Conservation (phyloP, 495 filamentous ascomycete species). For the Aspergillus mulundensis region DNA sequence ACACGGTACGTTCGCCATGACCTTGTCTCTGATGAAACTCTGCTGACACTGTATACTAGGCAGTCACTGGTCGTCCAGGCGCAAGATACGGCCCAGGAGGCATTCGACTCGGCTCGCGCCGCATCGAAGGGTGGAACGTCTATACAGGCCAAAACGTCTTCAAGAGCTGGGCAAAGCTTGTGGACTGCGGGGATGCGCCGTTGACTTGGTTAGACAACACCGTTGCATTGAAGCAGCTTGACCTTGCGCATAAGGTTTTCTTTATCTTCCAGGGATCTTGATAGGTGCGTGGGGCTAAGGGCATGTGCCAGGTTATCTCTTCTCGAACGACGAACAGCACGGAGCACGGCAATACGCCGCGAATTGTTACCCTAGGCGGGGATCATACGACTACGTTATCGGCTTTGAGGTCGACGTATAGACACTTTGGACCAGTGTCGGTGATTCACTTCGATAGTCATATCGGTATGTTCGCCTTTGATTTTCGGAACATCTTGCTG, state of each 20-base stretch:
- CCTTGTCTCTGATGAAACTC: background rate
- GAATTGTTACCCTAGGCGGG: slow-evolving; percentile 48
- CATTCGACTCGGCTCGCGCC: slow-evolving; percentile 44
- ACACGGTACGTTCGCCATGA: slow-evolving; percentile 32
- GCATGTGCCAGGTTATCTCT: slow-evolving; percentile 19
- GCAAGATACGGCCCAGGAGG: slow-evolving; percentile 47
- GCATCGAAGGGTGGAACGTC: slow-evolving; percentile 39
- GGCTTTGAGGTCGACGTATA: slow-evolving; percentile 40
- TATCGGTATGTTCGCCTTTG: slow-evolving; percentile 22
- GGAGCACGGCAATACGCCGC: slow-evolving; percentile 21
- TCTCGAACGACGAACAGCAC: slow-evolving; percentile 23
- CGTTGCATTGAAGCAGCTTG: slow-evolving; percentile 46
- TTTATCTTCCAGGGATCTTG: background rate
- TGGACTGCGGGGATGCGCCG: slow-evolving; percentile 52
- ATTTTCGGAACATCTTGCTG: background rate
- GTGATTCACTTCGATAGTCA: slow-evolving; percentile 55
- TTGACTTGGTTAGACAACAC: slow-evolving; percentile 52
- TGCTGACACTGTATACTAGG: slow-evolving; percentile 8
- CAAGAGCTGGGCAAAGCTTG: slow-evolving; percentile 42
- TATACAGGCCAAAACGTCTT: slow-evolving; percentile 45
- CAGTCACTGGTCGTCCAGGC: slow-evolving; percentile 46
- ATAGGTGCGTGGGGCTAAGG: background rate
- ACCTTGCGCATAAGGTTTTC: slow-evolving; percentile 39
- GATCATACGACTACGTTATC: slow-evolving; percentile 52
- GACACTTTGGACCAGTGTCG: slow-evolving; percentile 43